Base-by-base conservation (phyloP, 495 filamentous ascomycete genomes). In the Cetradonia linearis region DNA sequence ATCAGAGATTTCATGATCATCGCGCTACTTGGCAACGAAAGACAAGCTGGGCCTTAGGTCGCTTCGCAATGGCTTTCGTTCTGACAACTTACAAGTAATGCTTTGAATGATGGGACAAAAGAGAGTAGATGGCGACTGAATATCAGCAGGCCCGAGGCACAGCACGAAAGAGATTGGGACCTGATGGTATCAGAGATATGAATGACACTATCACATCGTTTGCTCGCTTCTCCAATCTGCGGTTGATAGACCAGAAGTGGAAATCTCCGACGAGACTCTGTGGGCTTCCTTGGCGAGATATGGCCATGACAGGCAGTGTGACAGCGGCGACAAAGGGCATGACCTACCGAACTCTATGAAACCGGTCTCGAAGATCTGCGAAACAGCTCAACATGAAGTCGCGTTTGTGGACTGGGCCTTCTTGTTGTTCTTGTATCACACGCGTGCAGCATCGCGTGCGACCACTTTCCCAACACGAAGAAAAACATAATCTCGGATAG, bases 261-360 rank as follows among this genome's bases (percentile, higher is more conserved):
- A 16, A 27, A 44, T 30, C 36, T 42, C 20, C 53, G 27, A 20
- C 27, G 25, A 42, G 27, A n/a, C n/a, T 7, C 2, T 7, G 30
- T 13, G 28, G 50, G 23, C 7, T 54, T 54, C 16, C 50, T 36
- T 54, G 50, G 50, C 50, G 33, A 54, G 50, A 54, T 54, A 54
- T n/a, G n/a, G n/a, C n/a, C n/a, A n/a, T n/a, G n/a, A n/a, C n/a
- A n/a, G n/a, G n/a, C n/a, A n/a, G n/a, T n/a, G n/a, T n/a, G n/a
- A n/a, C n/a, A n/a, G n/a, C n/a, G 42, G 13, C 42, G 20, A 34
- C 20, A 18, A 10, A 20, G 30, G 33, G 31, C 31, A 54, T 20
- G 18, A 28, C 28, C 30, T 53, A 18, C 49, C 27, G 49, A 13
- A 54, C 11, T 20, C 4, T 18, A 33, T 8, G 30, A 31, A 18